Base-by-base conservation (phyloP, 2,329 filamentous ascomycete genomes). In the Trichoderma afroharzianum region DNA sequence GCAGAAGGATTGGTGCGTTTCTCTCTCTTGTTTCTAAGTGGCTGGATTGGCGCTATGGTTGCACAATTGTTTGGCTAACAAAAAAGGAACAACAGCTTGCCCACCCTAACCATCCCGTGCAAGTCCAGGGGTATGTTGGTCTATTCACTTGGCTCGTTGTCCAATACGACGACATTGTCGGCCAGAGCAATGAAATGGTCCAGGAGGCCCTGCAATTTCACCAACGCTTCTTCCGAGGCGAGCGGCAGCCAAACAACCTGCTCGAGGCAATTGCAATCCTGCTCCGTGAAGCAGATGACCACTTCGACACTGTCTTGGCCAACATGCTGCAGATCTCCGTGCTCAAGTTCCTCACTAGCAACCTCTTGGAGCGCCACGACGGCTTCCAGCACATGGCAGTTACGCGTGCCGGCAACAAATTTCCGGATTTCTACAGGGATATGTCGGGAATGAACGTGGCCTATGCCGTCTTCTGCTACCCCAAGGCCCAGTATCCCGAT, bases 351-450 rank as follows among this genome's bases (percentile, higher is more conserved):
- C 32, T 67, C 7, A 67, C 63, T 28, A 57, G 47, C 50, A 67
- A 57, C 47, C 63, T 67, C 15, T 28, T 67, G 14, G 63, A 57
- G 63, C 47, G 47, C 15, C 47, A 57, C 32, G 50, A 67, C 30
- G 63, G 63, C 67, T 69, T 69, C 67, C 55, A 62, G 57, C 61
- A 69, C 30, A 53, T 69, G 57, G 21, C 14, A 8, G 57, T 58
- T 33, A 69, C 57, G 57, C 67, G 67, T 28, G 67, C 58, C 57
- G 67, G 67, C 26, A 62, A 53, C 36, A 43, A 69, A 61, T 69
- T 69, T 47, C 67, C 67, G 57, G 57, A 50, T 21, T 53, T 53
- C 32, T 69, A 62, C 67, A 69, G 67, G 67, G 67, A 69, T 53
- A 32, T 62, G 28, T 50, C n/a, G 6, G 39, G 66, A 6, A 68